phyloP scores from a whole-genome alignment of 2,329 filamentous ascomycete genomes.

The Teratosphaeriaceae sp. region DNA sequence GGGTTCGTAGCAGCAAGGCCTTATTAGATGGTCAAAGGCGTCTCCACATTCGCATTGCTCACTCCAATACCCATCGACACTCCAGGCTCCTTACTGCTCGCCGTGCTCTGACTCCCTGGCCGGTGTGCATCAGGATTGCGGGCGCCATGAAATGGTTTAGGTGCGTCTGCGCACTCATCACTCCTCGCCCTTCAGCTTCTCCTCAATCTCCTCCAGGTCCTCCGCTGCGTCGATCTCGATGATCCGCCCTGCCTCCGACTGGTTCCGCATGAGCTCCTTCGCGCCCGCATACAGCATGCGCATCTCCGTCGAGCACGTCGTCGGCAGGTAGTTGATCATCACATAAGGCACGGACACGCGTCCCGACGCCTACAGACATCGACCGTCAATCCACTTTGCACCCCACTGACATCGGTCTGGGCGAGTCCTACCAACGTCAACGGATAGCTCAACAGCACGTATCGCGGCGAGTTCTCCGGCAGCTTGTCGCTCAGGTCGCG shows the following conservation, averaged over 20 bases:
- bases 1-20: background rate
- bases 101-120: too few species aligned
- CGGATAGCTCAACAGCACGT: constrained; percentile 84
- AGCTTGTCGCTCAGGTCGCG: constrained; percentile 80
- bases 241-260: constrained; percentile 79
- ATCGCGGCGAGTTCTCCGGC: constrained; percentile 85
- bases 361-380: constrained; percentile 60
- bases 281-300: constrained; percentile 94
- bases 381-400: background rate
- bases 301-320: constrained; percentile 78
- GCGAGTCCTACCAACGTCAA: constrained; percentile 72
- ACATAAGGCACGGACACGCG: constrained; percentile 87
- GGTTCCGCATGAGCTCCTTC: constrained; percentile 92
- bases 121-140: too few species aligned
- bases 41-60: background rate
- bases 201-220: constrained; percentile 75
- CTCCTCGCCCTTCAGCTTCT: constrained; percentile 48
- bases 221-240: constrained; percentile 77
- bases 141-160: background rate
- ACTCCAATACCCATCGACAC: too few species aligned
- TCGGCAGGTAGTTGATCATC: constrained; percentile 88
- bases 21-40: background rate
- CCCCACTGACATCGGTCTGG: too few species aligned
- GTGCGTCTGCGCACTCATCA: constrained; percentile 9
- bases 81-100: too few species aligned